Evolutionary conservation across 2,329 filamentous ascomycete genomes (phyloP).

Genomic region (Diplocarpon rosae): DNA sequence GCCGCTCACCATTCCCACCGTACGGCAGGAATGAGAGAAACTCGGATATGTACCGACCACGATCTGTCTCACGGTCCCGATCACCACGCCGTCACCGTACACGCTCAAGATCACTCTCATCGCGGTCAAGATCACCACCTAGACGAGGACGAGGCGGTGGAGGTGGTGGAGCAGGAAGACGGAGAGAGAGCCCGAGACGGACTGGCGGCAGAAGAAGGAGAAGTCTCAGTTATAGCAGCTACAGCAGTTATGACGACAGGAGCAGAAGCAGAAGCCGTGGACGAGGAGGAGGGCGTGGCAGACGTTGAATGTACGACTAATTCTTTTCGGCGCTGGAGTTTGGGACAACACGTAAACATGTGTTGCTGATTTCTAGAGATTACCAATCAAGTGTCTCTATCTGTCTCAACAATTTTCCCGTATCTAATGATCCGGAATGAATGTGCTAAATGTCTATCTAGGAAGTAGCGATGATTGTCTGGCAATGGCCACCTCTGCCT

Average conservation of each 20-base stretch:
- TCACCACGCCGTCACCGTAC: constrained; percentile 31
- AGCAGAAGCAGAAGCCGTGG: constrained; percentile 29
- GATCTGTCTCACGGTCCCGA: constrained; percentile 31
- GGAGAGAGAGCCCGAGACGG: constrained; percentile 22
- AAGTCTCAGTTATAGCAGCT: constrained; percentile 52
- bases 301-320: constrained; percentile 14
- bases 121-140: constrained; percentile 29
- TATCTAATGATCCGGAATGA: not conserved
- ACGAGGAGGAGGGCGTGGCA: constrained; percentile 16
- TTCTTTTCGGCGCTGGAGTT: constrained; percentile 22
- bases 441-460: too few species aligned
- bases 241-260: constrained; percentile 42
- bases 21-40: constrained; percentile 23
- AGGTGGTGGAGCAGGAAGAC: constrained; percentile 20
- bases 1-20: constrained; percentile 19
- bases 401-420: not conserved
- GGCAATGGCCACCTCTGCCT: too few species aligned
- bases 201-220: constrained; percentile 34
- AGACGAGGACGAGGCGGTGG: constrained; percentile 18
- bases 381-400: constrained; percentile 8
- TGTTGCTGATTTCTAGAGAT: constrained; percentile 7
- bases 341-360: constrained; percentile 9
- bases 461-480: too few species aligned
- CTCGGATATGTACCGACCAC: constrained; percentile 28
- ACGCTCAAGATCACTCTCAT: constrained; percentile 31